These are phyloP conservation scores for Chaetomiaceae sp. DNA, from an alignment of 2,329 filamentous ascomycete species.

Conservation along the genomic window DNA sequence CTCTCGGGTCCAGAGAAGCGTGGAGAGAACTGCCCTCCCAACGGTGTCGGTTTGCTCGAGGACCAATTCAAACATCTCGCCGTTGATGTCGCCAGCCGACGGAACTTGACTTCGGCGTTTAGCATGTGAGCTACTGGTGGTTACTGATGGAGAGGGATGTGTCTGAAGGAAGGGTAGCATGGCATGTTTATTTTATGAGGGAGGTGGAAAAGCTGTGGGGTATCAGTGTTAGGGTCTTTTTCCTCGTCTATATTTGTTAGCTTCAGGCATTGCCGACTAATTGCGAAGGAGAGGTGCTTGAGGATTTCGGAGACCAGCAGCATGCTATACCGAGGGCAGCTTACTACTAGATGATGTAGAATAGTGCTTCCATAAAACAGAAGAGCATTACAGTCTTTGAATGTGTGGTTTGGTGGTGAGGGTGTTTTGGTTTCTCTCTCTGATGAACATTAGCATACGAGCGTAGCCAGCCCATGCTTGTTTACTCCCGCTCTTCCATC, in stretches of 20 bases:
- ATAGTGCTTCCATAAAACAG: constrained; percentile 20
- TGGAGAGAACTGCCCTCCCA: constrained; percentile 43
- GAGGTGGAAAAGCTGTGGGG: neutral
- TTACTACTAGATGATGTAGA: constrained; percentile 24
- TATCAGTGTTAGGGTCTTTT: constrained; percentile 10
- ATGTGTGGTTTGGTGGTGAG: neutral
- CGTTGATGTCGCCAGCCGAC: constrained; percentile 14
- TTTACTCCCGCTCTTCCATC: too few species aligned
- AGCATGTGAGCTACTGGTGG: constrained; percentile 11
- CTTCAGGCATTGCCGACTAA: constrained; percentile 11
- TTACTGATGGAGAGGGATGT: neutral
- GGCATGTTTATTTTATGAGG: constrained; percentile 1
- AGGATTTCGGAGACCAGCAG: neutral
- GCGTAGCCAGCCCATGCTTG: too few species aligned
- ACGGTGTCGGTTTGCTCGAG: constrained; percentile 29
- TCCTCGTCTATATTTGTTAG: constrained; percentile 7
- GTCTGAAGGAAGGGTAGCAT: neutral
- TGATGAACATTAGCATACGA: too few species aligned
- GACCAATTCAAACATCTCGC: constrained; percentile 26
- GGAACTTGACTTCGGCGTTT: constrained; percentile 14
- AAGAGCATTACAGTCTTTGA: constrained; percentile 7
- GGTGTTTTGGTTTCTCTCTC: too few species aligned
- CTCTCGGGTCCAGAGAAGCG: constrained; percentile 33
- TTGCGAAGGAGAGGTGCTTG: constrained; percentile 11
- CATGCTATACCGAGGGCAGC: constrained; percentile 21